phyloP scores from a whole-genome alignment of 2,329 filamentous ascomycete genomes.

The Botrytis paeoniae region DNA sequence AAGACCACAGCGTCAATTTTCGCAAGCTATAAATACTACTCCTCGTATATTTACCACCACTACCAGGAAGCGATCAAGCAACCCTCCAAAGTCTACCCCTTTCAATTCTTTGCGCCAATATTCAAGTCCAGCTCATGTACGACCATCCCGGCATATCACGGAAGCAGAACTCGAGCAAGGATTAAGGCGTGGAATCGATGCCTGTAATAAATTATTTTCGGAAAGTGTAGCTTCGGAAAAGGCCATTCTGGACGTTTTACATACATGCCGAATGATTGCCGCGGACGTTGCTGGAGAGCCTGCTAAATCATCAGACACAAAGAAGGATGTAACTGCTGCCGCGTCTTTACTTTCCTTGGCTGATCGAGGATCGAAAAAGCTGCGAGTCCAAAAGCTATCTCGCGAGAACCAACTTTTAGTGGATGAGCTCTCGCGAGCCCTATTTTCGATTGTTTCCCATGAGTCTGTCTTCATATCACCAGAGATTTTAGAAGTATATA shows the following conservation, averaged over 20 bases:
- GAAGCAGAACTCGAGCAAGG: slow-evolving; percentile 28
- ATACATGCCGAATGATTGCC: slow-evolving; percentile 30
- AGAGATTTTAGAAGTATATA: slow-evolving; percentile 68
- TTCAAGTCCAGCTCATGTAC: not conserved
- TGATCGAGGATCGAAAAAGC: slow-evolving; percentile 29
- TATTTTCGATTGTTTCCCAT: slow-evolving; percentile 69
- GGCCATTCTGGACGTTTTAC: slow-evolving; percentile 26
- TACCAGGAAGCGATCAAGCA: slow-evolving; percentile 19
- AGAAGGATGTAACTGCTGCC: slow-evolving; percentile 41
- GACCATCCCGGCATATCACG: slow-evolving; percentile 16
- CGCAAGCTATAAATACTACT: slow-evolving; percentile 22
- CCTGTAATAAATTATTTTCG: slow-evolving; percentile 28
- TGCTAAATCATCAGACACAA: slow-evolving; percentile 19
- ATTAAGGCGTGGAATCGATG: slow-evolving; percentile 27
- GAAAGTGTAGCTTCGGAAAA: slow-evolving; percentile 30
- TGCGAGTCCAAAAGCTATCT: slow-evolving; percentile 24
- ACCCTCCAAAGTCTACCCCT: not conserved
- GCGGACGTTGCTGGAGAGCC: slow-evolving; percentile 30
- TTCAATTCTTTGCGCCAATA: not conserved
- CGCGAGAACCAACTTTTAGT: slow-evolving; percentile 33
- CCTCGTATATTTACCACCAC: slow-evolving; percentile 29
- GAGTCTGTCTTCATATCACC: slow-evolving; percentile 78
- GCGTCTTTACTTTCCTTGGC: slow-evolving; percentile 53
- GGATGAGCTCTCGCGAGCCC: slow-evolving; percentile 54
- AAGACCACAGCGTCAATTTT: slow-evolving; percentile 22